These are phyloP conservation scores for Akebia trifoliata DNA, from an alignment of 164 flowering plant species.

Conservation along the genomic window DNA sequence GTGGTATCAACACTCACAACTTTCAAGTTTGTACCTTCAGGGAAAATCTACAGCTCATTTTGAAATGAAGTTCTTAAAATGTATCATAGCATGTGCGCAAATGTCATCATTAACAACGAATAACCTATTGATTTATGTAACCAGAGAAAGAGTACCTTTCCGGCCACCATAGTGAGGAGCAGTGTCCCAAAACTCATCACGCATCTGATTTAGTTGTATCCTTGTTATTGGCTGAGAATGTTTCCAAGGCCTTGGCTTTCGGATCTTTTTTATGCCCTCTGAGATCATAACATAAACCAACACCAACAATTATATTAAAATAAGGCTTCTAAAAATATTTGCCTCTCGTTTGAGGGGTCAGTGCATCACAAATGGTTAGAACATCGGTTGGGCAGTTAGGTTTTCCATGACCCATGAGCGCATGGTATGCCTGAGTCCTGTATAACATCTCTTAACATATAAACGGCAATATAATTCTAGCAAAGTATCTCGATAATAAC, in stretches of 20 bases:
- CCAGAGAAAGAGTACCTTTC: conserved; percentile 47
- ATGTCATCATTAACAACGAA: neutral
- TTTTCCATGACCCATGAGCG: too few species aligned
- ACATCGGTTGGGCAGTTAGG: too few species aligned
- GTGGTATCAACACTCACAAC: too few species aligned
- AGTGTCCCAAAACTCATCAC: conserved; percentile 97
- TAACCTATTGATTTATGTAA: neutral
- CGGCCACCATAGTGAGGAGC: conserved; percentile 55
- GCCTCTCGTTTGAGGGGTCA: neutral
- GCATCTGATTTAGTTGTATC: conserved; percentile 68
- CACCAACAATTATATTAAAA: conserved; percentile 2
- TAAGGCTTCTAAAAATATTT: neutral
- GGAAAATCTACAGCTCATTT: too few species aligned
- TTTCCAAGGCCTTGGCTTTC: conserved; percentile 91
- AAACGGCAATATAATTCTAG: too few species aligned
- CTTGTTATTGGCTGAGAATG: conserved; percentile 72
- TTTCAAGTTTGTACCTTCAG: too few species aligned
- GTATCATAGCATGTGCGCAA: neutral
- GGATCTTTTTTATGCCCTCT: conserved; percentile 57
- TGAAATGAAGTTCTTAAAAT: too few species aligned
- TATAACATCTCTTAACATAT: too few species aligned
- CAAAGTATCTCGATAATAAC: too few species aligned
- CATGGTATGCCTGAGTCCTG: too few species aligned
- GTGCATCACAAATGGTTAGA: neutral
- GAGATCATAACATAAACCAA: conserved; percentile 10